Percentiles rank a stretch among this genome's conserved stretches.
These are phyloP conservation scores for Hsuehochloa calcarea DNA, from an alignment of 176 grass and related monocot genomes.

Conservation along the genomic window DNA sequence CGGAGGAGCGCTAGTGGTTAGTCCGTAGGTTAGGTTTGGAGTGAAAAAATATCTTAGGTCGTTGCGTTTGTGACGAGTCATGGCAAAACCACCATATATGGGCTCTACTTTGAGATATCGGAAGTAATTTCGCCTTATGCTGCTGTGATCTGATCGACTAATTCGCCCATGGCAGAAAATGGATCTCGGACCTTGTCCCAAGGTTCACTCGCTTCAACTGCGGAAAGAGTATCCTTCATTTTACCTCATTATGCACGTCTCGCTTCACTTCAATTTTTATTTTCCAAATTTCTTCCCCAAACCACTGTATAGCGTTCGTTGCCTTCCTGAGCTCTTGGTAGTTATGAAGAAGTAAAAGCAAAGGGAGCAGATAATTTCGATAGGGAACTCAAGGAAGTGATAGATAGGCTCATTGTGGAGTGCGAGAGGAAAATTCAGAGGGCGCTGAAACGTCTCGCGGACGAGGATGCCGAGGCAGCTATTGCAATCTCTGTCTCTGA, in stretches of 20 bases:
- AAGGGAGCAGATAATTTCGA: constrained; percentile 74
- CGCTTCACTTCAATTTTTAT: neutral
- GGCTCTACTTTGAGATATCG: neutral
- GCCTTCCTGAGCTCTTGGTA: constrained; percentile 66
- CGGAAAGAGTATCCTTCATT: constrained; percentile 91
- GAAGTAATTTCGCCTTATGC: neutral
- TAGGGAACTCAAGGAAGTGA: constrained; percentile 83
- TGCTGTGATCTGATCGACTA: neutral
- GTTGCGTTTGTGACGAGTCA: neutral
- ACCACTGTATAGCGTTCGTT: neutral
- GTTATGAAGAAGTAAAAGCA: constrained; percentile 79
- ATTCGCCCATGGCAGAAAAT: constrained; percentile 69
- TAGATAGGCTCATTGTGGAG: constrained; percentile 94
- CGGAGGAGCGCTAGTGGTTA: neutral
- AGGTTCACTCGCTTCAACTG: constrained; percentile 84
- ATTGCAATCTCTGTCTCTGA: constrained; percentile 95
- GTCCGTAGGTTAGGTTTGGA: constrained; percentile 20
- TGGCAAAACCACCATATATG: neutral
- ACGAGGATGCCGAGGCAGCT: constrained; percentile 90
- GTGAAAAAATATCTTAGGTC: neutral
- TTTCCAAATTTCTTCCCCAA: neutral
- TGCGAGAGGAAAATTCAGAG: constrained; percentile 98
- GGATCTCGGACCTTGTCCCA: constrained; percentile 87
- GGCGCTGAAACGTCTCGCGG: constrained; percentile 76
- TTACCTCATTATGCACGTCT: neutral